Percentiles rank a stretch among this genome's conserved stretches.
These are phyloP conservation scores for Trichoderma brevicompactum DNA, from an alignment of 2,329 filamentous ascomycete genomes.

Conservation along the genomic window DNA sequence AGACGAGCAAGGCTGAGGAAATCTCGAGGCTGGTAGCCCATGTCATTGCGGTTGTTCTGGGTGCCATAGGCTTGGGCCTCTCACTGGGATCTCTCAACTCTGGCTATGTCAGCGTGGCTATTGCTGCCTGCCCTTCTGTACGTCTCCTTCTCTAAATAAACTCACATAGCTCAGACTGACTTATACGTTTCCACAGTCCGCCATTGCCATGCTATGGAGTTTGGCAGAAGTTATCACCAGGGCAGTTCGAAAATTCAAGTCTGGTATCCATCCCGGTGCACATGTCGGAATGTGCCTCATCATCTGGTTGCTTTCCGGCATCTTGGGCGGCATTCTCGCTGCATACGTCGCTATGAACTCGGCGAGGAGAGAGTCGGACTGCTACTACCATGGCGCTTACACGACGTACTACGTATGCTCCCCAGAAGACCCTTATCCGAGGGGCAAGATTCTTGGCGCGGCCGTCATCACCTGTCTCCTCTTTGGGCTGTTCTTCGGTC, in stretches of 20 bases:
- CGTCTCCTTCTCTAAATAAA: not conserved
- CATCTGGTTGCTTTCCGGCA: conserved; percentile 45
- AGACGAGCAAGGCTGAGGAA: conserved; percentile 4
- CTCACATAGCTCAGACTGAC: not conserved
- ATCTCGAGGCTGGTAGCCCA: conserved; percentile 42
- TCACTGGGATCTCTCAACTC: not conserved
- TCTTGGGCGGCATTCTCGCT: conserved; percentile 36
- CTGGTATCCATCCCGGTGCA: conserved; percentile 49
- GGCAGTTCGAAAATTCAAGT: conserved; percentile 39
- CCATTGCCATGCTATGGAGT: conserved; percentile 45
- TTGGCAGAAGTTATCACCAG: conserved; percentile 46
- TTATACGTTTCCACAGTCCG: conserved; percentile 38
- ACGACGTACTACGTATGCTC: not conserved
- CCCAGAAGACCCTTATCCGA: not conserved
- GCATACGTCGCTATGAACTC: conserved; percentile 1
- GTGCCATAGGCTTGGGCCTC: conserved; percentile 36
- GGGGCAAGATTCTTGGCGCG: conserved; percentile 28
- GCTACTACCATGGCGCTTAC: conserved; percentile 23
- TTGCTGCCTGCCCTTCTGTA: conserved; percentile 13
- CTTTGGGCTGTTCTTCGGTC: conserved; percentile 42
- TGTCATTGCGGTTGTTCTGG: conserved; percentile 36
- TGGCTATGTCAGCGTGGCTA: not conserved
- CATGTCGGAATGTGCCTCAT: conserved; percentile 50
- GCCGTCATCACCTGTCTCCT: conserved; percentile 36
- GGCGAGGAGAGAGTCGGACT: conserved; percentile 21